Evolutionary conservation across 371 early-diverging fungal genomes (phyloP), one percentile per base, ranked within the genome.

Genomic region (Coemansia sp.): DNA sequence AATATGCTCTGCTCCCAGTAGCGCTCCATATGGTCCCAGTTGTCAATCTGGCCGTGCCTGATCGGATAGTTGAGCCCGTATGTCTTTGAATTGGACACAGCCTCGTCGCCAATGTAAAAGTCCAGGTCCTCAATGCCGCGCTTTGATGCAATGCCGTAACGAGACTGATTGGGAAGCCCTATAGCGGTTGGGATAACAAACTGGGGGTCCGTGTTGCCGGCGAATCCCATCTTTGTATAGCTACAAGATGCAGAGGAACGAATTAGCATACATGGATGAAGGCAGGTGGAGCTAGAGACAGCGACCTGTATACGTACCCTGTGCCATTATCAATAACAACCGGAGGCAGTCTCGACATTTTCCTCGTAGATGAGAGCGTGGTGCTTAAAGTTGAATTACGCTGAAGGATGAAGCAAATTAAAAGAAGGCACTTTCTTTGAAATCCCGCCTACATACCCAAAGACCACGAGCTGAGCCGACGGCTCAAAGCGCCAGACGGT

Each of bases 201-300:
- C 57, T 94, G 93, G 21, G 98, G 98, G 70, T 92, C 94, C 66
- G 89, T 90, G 84, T 97, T 97, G 27, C 98, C 97, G 63, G 97
- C 93, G 81, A 94, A 98, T 55, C 98, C 98, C 88, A 97, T 90
- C 82, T 98, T 98, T 81, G 98, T 95, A 81, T 94, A 97, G 61
- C 96, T 95, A 78, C 55, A 56, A 31, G 16, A 7, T n/a, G 14
- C 24, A 26, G 26, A 8, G 40, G 24, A 11, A 24, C 40, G 8
- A 52, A 52, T 56, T 56, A 56, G 56, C 56, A 56, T n/a, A 29
- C 16, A 27, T 31, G 56, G 22, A 34, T 18, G 2, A 31, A n/a
- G 21, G 5, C 5, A 34, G 21, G n/a, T 50, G 5, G 8, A 37
- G 39, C 51, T 16, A 61, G 10, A 34, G 48, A 31, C 3, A 16